Base-by-base conservation (phyloP, 768 basidiomycete genomes). In the Tricholoma flavovirens region DNA sequence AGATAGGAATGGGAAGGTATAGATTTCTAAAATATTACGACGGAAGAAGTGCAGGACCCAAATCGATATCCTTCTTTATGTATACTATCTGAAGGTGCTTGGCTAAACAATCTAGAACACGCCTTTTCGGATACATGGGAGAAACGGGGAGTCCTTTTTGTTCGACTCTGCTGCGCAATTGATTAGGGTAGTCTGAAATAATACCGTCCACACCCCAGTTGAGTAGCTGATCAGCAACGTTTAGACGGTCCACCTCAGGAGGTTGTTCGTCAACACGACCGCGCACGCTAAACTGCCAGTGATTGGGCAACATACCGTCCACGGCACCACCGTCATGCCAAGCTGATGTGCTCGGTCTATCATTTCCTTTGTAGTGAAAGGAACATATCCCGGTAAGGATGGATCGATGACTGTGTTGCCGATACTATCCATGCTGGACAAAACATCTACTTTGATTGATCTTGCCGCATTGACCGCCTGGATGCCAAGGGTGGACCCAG, bases 141-240 rank as follows among this genome's bases (percentile, higher is more conserved):
- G 83, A 78, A 32, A 86, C 77, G 0, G 69, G 63, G 7, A 78
- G 65, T 5, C 82, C 81, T 36, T 75, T 75, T 58, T 83, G 79
- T 58, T 82, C 74, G 7, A 80, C 75, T 66, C 81, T 77, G 50
- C 83, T 71, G 36, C 86, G 80, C 48, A 90, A 69, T 21, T 78
- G 70, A 43, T 74, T 69, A 3, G 90, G 87, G 66, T 83, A 88
- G 65, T 92, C 89, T 4, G 88, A 83, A 62, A 92, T 91, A 55
- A 92, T 80, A 0, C 88, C 90, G 66, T 91, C 89, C 0, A 83
- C 83, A 3, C 81, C 81, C 73, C 77, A 79, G 14, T 75, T 75
- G 32, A 84, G 54, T 40, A 91, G 65, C 59, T 83, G 75, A n/a
- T 87, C 82, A 2, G 80, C 78, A 35, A 83, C 72, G 61, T 80